Percentiles rank a stretch among this genome's conserved stretches.
phyloP scores from a whole-genome alignment of 2,329 filamentous ascomycete genomes.

The Elsinoe necatrix region DNA sequence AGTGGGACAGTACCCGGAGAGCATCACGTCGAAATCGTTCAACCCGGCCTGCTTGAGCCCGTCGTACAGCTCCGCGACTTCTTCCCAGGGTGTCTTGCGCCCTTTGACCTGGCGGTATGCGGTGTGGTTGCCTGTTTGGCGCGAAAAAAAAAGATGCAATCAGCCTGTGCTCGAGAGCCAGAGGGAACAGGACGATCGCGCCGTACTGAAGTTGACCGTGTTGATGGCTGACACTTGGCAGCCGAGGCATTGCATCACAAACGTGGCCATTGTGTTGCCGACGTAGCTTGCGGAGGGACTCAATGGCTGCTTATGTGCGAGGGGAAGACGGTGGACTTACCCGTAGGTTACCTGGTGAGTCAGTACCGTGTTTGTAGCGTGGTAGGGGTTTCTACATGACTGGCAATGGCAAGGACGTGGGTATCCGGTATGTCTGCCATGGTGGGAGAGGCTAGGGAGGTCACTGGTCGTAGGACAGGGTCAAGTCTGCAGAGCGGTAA shows the following conservation, averaged over 20 bases:
- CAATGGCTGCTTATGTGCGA: neutral
- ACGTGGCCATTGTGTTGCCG: slow-evolving; percentile 93
- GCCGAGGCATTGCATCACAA: slow-evolving; percentile 85
- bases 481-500: neutral
- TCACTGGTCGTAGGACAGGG: neutral
- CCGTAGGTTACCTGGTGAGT: slow-evolving; percentile 60
- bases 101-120: slow-evolving; percentile 86
- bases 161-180: neutral
- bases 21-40: slow-evolving; percentile 84
- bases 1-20: slow-evolving; percentile 89
- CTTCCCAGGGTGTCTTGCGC: slow-evolving; percentile 67
- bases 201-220: slow-evolving; percentile 92
- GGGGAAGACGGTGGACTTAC: slow-evolving; percentile 42
- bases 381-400: slow-evolving; percentile 63
- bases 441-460: neutral
- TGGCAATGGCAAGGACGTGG: slow-evolving; percentile 77
- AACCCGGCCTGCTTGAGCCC: slow-evolving; percentile 78
- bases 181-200: neutral
- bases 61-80: slow-evolving; percentile 76
- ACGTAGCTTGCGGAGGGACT: slow-evolving; percentile 61
- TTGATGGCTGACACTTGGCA: slow-evolving; percentile 92
- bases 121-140: slow-evolving; percentile 73
- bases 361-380: slow-evolving; percentile 27
- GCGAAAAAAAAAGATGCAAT: neutral
- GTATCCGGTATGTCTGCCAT: slow-evolving; percentile 47